Evolutionary conservation across 306 rosid species (phyloP).

Genomic region (Prinsepia uniflora): DNA sequence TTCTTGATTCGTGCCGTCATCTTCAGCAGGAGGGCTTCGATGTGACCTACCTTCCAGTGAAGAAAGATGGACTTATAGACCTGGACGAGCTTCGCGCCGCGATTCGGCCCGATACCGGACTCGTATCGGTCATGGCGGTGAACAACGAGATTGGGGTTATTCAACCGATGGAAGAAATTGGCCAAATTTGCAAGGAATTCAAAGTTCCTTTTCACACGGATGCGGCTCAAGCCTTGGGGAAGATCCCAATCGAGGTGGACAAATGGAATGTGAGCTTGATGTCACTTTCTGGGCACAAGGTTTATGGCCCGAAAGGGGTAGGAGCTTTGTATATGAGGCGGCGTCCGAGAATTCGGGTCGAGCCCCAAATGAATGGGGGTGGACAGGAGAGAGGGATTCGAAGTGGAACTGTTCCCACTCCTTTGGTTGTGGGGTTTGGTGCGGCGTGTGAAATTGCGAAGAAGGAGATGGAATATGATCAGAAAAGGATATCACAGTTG

Average conservation of each 20-base stretch:
- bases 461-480: conserved; percentile 86
- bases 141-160: conserved; percentile 92
- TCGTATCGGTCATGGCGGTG: conserved; percentile 88
- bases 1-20: conserved; percentile 86
- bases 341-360: conserved; percentile 90
- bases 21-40: conserved; percentile 92
- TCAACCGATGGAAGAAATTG: conserved; percentile 84
- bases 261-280: conserved; percentile 94
- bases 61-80: conserved; percentile 65
- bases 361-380: conserved; percentile 98
- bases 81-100: conserved; percentile 57
- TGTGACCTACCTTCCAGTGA: conserved; percentile 70
- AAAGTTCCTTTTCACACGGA: conserved; percentile 79
- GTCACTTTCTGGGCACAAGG: conserved; percentile 87
- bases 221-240: conserved; percentile 96
- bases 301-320: conserved; percentile 80
- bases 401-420: conserved; percentile 89
- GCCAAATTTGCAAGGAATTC: conserved; percentile 69
- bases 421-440: conserved; percentile 85
- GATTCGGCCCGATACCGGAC: conserved; percentile 77
- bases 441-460: conserved; percentile 77
- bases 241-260: conserved; percentile 74
- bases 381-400: conserved; percentile 94
- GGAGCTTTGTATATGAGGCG: conserved; percentile 84
- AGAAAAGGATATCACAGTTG: conserved; percentile 48